Evolutionary conservation across 768 basidiomycete genomes (phyloP), one percentile per base, ranked within the genome.

Genomic region (Tulasnella sp.): DNA sequence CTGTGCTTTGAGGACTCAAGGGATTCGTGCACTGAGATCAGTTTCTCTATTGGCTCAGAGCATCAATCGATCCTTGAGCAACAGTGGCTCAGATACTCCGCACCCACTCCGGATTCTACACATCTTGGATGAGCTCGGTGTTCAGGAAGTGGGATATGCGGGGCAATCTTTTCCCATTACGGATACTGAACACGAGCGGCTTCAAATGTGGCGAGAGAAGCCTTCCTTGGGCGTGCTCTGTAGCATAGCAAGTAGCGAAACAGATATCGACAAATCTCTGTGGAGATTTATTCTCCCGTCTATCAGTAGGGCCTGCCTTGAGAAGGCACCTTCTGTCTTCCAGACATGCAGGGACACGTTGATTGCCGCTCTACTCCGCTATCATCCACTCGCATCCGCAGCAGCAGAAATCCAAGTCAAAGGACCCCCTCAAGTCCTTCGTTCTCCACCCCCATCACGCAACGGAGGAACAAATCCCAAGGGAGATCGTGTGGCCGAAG

Each of bases 281-380:
- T 90, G 87, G 87, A 71, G 77, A 48, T 79, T 78, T 59, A 64
- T 84, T 42, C 83, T 77, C 57, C 81, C 87, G 3, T 61, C 69
- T 9, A 72, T 88, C 58, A 69, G 86, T 51, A 76, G 75, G 44
- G 62, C 67, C 2, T 77, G 75, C 49, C 68, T 74, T 61, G 70
- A 79, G 16, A 64, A 72, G 44, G 66, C 70, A 3, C 67, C 72
- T 15, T 60, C 66, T 6, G 68, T 74, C 5, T 59, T 80, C 24
- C 60, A 63, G 2, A 63, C 69, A 6, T 75, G 84, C 59, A 73
- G 87, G 44, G 81, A 81, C 48, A 71, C 73, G 33, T 60, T 88
- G 5, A 76, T 81, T 45, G 78, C 81, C 5, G 77, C 83, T 2
- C 76, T 75, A 8, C 70, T 77, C 9, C 75, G 82, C 29, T 84